phyloP scores from a whole-genome alignment of 306 rosid genomes.

The Arachis stenosperma region DNA sequence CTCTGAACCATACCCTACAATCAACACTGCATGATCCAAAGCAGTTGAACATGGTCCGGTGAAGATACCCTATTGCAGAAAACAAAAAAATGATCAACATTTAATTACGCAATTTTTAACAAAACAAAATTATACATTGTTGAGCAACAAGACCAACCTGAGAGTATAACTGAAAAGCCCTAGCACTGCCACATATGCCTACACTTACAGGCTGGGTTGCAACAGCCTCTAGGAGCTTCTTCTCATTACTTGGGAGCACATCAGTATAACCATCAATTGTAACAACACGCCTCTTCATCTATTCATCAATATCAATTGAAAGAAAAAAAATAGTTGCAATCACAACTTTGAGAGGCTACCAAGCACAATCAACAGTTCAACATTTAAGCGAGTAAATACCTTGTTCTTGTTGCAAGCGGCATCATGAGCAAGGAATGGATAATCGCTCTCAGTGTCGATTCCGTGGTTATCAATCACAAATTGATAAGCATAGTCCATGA shows the following conservation, averaged over 20 bases:
- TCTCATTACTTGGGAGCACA: slow-evolving; percentile 63
- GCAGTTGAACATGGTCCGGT: slow-evolving; percentile 81
- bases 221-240: slow-evolving; percentile 70
- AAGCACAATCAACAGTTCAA: neutral
- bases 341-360: slow-evolving; percentile 1
- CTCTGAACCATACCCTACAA: slow-evolving; percentile 86
- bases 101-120: neutral
- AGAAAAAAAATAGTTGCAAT: slow-evolving; percentile 2
- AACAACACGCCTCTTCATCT: slow-evolving; percentile 72
- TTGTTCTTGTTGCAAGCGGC: slow-evolving; percentile 58
- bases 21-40: slow-evolving; percentile 89
- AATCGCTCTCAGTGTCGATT: slow-evolving; percentile 83
- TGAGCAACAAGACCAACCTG: slow-evolving; percentile 56
- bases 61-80: slow-evolving; percentile 73
- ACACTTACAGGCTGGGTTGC: slow-evolving; percentile 90
- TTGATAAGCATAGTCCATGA: slow-evolving; percentile 81
- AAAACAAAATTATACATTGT: slow-evolving; percentile 28
- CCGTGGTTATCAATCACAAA: slow-evolving; percentile 79
- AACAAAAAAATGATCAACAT: slow-evolving; percentile 13
- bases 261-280: slow-evolving; percentile 81
- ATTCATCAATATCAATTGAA: slow-evolving; percentile 28
- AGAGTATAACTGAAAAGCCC: slow-evolving; percentile 82
- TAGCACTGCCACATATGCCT: slow-evolving; percentile 84
- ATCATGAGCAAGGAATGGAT: slow-evolving; percentile 57
- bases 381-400: slow-evolving; percentile 46